Evolutionary conservation across 2,329 filamentous ascomycete species (phyloP).

Genomic region (Penicillium sp.): DNA sequence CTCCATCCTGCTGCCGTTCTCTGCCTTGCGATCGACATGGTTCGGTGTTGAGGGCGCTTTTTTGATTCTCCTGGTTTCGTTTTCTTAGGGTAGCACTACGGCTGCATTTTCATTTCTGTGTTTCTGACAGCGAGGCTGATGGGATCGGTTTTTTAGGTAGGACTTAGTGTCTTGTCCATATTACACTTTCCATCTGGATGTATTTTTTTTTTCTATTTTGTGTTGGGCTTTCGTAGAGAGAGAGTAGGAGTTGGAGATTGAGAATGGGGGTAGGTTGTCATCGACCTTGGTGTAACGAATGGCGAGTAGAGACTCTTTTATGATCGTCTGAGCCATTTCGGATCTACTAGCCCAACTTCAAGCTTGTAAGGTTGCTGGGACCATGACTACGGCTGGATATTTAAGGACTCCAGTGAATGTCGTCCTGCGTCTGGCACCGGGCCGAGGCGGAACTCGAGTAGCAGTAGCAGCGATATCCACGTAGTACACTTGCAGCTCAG

Average conservation of each 20-base stretch:
- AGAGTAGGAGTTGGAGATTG: background rate
- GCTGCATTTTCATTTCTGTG: background rate
- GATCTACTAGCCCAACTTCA: no score
- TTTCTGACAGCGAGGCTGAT: background rate
- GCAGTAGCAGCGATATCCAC: no score
- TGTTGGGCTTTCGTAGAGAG: background rate
- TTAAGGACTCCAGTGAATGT: no score
- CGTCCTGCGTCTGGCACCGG: no score
- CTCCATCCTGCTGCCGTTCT: background rate
- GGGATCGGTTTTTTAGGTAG: background rate
- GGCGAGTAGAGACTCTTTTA: no score
- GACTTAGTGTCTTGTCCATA: background rate
- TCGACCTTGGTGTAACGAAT: no score
- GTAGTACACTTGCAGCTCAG: no score
- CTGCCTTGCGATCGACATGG: slow-evolving; percentile 17
- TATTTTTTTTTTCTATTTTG: background rate
- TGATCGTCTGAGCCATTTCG: no score
- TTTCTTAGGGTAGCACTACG: background rate
- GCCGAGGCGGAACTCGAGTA: no score
- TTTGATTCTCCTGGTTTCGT: background rate
- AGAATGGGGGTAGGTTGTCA: no score
- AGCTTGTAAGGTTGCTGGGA: no score
- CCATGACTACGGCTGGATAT: no score
- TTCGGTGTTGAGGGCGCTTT: slow-evolving; percentile 20
- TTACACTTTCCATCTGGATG: slow-evolving; percentile 3